Evolutionary conservation across 2,329 filamentous ascomycete species (phyloP), one percentile per base, ranked within the genome.

Genomic region (Trichoderma brevicompactum): DNA sequence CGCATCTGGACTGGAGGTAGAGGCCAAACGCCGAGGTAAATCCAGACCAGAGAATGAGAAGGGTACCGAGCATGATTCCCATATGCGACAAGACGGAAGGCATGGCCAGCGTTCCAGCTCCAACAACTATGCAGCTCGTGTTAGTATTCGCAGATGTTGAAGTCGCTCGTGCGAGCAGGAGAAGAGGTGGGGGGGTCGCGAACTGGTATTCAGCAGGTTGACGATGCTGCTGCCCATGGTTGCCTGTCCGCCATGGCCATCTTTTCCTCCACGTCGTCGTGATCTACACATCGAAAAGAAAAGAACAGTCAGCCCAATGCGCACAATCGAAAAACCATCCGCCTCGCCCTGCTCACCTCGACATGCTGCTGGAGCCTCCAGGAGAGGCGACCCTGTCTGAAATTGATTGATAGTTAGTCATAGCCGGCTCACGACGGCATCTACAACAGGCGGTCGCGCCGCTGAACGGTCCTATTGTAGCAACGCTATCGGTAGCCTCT

Each of bases 201-300:
- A 84, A 95, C 92, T 99, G 17, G 95, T 99, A 78, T 99, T 99
- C 69, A 98, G 84, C 69, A 99, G 83, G 77, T 99, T 99, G 79
- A 98, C 90, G 70, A 95, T 90, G 76, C 94, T 97, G 80, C 93
- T 97, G 62, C 90, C 78, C 87, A 92, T 96, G 71, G 92, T 91
- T 71, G 95, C 95, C 74, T 94, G 87, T 63, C 95, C 94, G 28
- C 75, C 75, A 66, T 90, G 90, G 65, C 83, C 85, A 77, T 91
- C 87, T 79, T 93, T 93, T 72, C 89, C 88, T 69, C 84, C 86
- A 74, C 88, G 82, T 71, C 83, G 80, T 75, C 88, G 85, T 74
- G 78, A 77, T 77, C 85, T 85, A 67, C n/a, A 53, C 8, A 10
- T 7, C 17, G 36, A 38, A 10, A 38, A 38, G 7, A 43, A 44